Conservation (phyloP, 2,329 filamentous ascomycete species). For the Elsinoe fawcettii region DNA sequence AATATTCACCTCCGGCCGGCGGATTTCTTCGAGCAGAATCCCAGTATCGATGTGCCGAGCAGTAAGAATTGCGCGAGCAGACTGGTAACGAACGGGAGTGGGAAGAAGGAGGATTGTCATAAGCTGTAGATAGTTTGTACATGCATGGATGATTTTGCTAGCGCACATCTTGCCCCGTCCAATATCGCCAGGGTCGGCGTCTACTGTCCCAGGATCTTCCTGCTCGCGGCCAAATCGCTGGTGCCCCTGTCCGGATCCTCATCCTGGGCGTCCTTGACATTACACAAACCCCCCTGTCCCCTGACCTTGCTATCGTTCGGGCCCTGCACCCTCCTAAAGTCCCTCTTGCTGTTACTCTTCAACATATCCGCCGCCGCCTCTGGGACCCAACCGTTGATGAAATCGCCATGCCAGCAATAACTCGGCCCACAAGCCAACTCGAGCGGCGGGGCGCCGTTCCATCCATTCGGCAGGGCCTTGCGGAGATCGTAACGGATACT, state of each 20-base stretch:
- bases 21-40: slow-evolving; percentile 49
- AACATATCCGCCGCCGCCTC: slow-evolving; percentile 39
- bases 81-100: not conserved
- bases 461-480: slow-evolving; percentile 37
- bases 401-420: slow-evolving; percentile 41
- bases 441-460: slow-evolving; percentile 38
- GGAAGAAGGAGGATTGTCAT: not conserved
- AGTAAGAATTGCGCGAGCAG: slow-evolving; percentile 12
- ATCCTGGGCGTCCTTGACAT: slow-evolving; percentile 33
- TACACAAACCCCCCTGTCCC: slow-evolving; percentile 28
- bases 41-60: slow-evolving; percentile 43
- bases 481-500: slow-evolving; percentile 42
- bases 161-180: too few relatives aligned
- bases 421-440: slow-evolving; percentile 38
- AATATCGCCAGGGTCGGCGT: not conserved
- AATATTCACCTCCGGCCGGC: slow-evolving; percentile 42
- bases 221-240: slow-evolving; percentile 35
- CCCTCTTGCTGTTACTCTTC: slow-evolving; percentile 30
- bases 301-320: slow-evolving; percentile 19
- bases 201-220: slow-evolving; percentile 21
- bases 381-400: slow-evolving; percentile 41
- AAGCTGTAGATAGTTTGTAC: not conserved
- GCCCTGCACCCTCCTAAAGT: slow-evolving; percentile 34
- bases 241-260: slow-evolving; percentile 37
- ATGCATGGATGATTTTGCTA: not conserved